phyloP scores from a whole-genome alignment of 2,329 filamentous ascomycete species.

The Fusarium vanettenii region DNA sequence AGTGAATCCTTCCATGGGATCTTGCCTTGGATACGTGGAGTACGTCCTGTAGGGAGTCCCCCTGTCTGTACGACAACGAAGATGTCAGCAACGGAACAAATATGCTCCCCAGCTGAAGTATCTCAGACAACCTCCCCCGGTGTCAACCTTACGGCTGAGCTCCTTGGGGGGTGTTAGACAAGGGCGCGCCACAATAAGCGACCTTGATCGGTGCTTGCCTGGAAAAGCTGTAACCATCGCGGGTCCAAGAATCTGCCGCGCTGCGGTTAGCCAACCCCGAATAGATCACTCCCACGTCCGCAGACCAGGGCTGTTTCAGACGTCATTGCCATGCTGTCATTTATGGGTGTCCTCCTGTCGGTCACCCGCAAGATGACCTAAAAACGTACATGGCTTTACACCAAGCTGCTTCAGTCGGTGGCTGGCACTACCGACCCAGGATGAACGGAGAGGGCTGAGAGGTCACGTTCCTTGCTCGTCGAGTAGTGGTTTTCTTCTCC shows the following conservation, averaged over 20 bases:
- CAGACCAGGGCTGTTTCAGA: not conserved
- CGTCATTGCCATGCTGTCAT: not conserved
- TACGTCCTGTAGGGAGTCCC: not conserved
- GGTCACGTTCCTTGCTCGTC: not conserved
- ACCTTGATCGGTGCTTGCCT: not conserved
- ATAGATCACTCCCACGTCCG: not conserved
- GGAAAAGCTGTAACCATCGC: not conserved
- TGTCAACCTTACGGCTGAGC: not conserved
- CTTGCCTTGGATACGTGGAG: not conserved
- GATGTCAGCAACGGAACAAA: not conserved
- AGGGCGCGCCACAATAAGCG: not conserved
- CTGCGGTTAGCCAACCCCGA: not conserved
- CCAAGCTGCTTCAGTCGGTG: not conserved
- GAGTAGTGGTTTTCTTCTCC: not conserved
- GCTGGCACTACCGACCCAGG: not conserved
- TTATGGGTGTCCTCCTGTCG: not conserved
- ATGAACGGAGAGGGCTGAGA: not conserved
- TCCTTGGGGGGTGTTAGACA: not conserved
- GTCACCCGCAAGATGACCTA: not conserved
- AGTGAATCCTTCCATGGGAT: not conserved
- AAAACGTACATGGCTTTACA: conserved; percentile 1
- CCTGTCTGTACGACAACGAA: not conserved
- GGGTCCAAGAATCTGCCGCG: not conserved
- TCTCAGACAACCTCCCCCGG: not conserved
- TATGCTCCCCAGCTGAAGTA: not conserved